Percentiles rank a stretch among this genome's conserved stretches.
Evolutionary conservation across 78 protist species (phyloP).

Genomic region (Mastigamoeba balamuthi): DNA sequence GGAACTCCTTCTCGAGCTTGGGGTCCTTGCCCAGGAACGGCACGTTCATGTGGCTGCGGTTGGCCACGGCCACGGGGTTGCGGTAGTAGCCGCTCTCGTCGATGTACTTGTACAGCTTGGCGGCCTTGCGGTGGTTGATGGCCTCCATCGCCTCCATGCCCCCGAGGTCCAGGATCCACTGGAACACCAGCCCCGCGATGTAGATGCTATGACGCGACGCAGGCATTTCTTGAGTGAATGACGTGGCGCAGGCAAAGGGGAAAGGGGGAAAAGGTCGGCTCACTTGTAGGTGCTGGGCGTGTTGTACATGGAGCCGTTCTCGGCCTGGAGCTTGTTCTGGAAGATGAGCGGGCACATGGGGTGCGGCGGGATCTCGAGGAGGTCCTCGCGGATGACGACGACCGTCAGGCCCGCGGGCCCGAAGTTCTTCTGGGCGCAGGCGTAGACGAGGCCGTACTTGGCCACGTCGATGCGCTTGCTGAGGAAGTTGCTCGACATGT

Average conservation of each 20-base stretch:
- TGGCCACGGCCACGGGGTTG: constrained; percentile 23
- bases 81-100: constrained; percentile 49
- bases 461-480: constrained; percentile 66
- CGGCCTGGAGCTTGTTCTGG: constrained; percentile 19
- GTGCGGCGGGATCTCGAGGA: constrained; percentile 25
- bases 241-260: no score
- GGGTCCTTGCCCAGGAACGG: constrained; percentile 35
- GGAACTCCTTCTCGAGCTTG: constrained; percentile 42
- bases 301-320: constrained; percentile 40
- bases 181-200: constrained; percentile 70
- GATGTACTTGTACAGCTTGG: constrained; percentile 44
- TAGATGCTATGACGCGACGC: no score
- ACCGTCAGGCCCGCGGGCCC: constrained; percentile 88
- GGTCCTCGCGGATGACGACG: constrained; percentile 64
- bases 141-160: constrained; percentile 62
- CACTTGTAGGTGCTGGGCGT: constrained; percentile 52
- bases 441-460: constrained; percentile 86
- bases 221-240: no score
- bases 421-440: constrained; percentile 94
- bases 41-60: constrained; percentile 81
- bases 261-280: constrained; percentile 22
- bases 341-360: constrained; percentile 34
- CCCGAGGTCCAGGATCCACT: constrained; percentile 69
- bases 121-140: constrained; percentile 15
- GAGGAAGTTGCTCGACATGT: constrained; percentile 84